Evolutionary conservation across 1,139 yeast species (phyloP), one percentile per base, ranked within the genome.

Genomic region (Lodderomyces parapsilosis): DNA sequence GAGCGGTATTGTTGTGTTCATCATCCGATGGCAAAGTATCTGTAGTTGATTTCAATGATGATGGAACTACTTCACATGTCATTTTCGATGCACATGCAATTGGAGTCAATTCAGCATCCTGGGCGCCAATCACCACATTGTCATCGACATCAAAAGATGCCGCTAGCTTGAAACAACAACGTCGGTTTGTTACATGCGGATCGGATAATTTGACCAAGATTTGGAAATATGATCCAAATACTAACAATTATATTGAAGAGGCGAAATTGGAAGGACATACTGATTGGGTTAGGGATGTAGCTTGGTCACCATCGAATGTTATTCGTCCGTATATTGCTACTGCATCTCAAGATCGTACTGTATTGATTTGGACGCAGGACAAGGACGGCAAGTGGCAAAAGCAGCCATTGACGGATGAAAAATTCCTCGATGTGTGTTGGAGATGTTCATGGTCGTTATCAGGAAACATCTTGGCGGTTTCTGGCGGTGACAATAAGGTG

Each of bases 251-350:
- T 60, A 74, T 76, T 23, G 78, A 83, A 57, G 97, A 93, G 63
- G 83, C 85, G 35, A 77, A 80, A 37, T 76, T 93, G 45, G 85
- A 83, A 52, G 99, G 97, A 35, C 99, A 94, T 63, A 74, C 88
- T 17, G 99, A 93, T 66, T 94, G 99, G 99, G 97, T 93, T 30
- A 82, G 99, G 62, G 99, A 93, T 63, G 97, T 93, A 47, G 91
- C 96, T 6, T 93, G 99, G 99, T 89, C 96, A 14, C 96, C 98
- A 39, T 84, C 96, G 1, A 83, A 88, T 37, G 74, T 93, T 49
- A 79, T 89, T 39, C 86, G 89, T 54, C 82, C 95, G 15, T 93
- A 90, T 63, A 86, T 93, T 58, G 99, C 99, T n/a, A 85, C 96
- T 38, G 98, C 97, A 13, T 91, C 98, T 15, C 99, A 94, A 68